Base-by-base conservation (phyloP, 805 yeast species). In the Suhomyces tanzawaensis region DNA sequence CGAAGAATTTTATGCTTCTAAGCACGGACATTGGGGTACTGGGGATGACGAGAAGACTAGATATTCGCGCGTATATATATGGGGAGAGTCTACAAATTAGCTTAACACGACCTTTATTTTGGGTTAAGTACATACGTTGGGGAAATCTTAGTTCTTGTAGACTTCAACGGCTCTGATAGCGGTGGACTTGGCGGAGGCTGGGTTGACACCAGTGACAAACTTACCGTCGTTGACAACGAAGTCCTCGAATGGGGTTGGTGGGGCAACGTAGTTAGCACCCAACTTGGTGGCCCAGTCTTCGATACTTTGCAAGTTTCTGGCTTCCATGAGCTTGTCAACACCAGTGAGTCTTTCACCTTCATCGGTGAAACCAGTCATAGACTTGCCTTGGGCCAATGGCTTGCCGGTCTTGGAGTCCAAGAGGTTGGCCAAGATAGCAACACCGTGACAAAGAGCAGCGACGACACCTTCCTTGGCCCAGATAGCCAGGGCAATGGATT, bases 391-490 rank as follows among this genome's bases (percentile, higher is more conserved):
- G 39, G 73, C 64, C 36, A 82, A 47, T 13, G 62, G 57, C 33
- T 66, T 60, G 29, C 77, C 77, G 13, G 72, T 62, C 6, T 49
- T 41, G 29, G 52, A 44, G 46, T 75, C 76, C 28, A 52, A 60
- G 45, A 80, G 53, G 30, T 66, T 64, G n/a, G 67, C 74, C 42
- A 81, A 74, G 44, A 80, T 67, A 16, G 71, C 69, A n/a, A 83
- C 82, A 6, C 84, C 87, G 47, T 81, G 85, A 57, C 87, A 81
- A 7, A 81, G 85, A 12, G 85, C 83, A 29, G 79, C 58, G 17
- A 81, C 71, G 27, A 78, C 71, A 34, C 84, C 85, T 27, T 74
- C 76, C 15, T 70, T 57, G 22, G 58, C 61, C 52, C 72, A 77
- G 34, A 79, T 70, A 16, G 62, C 58, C 19, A 63, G 57, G 15